These are phyloP conservation scores for Cryptosporidium ryanae DNA, from an alignment of 169 alveolate genomes.

Conservation along the genomic window DNA sequence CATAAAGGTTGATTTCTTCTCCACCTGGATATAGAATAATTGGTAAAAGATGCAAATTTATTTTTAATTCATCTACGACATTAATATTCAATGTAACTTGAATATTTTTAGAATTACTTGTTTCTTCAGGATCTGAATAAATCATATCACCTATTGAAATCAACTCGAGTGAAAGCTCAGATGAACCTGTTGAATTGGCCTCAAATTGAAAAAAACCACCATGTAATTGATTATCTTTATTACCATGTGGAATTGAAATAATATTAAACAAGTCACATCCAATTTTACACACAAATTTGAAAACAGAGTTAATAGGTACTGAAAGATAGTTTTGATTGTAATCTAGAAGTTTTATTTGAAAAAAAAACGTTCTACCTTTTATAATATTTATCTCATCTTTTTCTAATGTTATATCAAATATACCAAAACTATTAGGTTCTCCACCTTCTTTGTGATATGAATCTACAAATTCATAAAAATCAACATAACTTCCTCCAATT, in stretches of 20 bases:
- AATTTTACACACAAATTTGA: not conserved
- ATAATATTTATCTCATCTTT: slow-evolving; percentile 20
- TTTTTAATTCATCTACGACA: slow-evolving; percentile 5
- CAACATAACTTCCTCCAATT: too few species aligned
- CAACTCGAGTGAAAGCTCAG: not conserved
- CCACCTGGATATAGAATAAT: slow-evolving; percentile 53
- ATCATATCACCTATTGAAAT: slow-evolving; percentile 52
- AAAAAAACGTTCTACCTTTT: not conserved
- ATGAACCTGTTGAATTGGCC: not conserved
- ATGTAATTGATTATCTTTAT: not conserved
- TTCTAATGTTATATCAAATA: slow-evolving; percentile 2
- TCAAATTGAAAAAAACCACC: not conserved
- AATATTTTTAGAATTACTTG: not conserved
- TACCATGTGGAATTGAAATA: not conserved
- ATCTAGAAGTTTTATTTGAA: slow-evolving; percentile 35
- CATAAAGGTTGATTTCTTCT: slow-evolving; percentile 10
- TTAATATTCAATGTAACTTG: slow-evolving; percentile 2
- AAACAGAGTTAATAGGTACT: slow-evolving; percentile 44
- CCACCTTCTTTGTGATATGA: slow-evolving; percentile 38
- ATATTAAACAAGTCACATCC: slow-evolving; percentile 23
- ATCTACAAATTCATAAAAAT: slow-evolving; percentile 8
- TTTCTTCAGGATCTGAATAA: not conserved
- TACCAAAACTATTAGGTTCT: slow-evolving; percentile 8
- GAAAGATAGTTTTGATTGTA: not conserved
- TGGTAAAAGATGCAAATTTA: slow-evolving; percentile 9